Percentiles rank a stretch among this genome's conserved stretches.
Conservation (phyloP, 148 eudicot species). For the Hydrangea macrophylla region DNA sequence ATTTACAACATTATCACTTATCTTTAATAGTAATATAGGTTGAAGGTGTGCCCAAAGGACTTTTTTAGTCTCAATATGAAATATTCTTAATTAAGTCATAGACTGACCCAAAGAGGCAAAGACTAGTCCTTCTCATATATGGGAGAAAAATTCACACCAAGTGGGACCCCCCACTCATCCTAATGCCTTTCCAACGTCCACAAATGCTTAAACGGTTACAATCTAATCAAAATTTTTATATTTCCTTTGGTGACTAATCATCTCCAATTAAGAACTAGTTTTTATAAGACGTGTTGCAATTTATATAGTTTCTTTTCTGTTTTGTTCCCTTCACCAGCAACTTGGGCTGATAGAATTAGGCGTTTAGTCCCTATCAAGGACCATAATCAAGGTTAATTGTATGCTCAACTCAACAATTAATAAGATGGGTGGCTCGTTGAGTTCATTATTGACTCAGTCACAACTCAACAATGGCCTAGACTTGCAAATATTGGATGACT, state of each 20-base stretch:
- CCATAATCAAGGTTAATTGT: neutral
- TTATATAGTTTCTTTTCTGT: neutral
- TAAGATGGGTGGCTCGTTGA: neutral
- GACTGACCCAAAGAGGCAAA: neutral
- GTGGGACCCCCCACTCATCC: neutral
- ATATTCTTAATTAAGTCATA: neutral
- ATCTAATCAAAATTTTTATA: neutral
- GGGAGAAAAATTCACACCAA: neutral
- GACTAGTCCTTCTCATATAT: constrained; percentile 1
- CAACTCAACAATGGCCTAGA: no score
- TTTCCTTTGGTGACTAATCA: neutral
- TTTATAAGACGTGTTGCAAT: neutral
- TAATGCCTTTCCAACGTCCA: neutral
- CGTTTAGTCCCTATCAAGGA: neutral
- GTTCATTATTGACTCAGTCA: neutral
- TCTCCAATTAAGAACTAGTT: neutral
- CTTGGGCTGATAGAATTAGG: neutral
- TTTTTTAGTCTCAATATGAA: neutral
- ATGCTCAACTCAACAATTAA: neutral
- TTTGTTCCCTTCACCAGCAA: neutral
- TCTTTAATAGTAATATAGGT: neutral
- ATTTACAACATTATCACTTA: neutral
- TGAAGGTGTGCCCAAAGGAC: neutral
- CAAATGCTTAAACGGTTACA: constrained; percentile 3
- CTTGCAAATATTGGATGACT: neutral